Conservation (phyloP, 441 rosid genomes). For the Jatropha podagrica region DNA sequence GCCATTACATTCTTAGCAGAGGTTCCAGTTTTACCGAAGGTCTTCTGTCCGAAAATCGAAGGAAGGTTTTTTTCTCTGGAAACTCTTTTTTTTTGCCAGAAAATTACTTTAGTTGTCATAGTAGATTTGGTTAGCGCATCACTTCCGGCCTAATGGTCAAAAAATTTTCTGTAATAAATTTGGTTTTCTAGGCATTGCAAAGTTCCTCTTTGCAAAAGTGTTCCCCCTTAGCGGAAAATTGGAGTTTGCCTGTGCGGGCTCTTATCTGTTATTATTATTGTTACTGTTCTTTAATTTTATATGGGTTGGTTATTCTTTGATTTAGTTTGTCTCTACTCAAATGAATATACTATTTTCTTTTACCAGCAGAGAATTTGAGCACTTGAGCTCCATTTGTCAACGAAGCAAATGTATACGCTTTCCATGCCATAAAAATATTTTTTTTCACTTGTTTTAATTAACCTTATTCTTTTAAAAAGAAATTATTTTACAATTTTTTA, state of each 20-base stretch:
- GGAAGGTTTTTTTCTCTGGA: constrained; percentile 20
- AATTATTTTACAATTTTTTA: too few relatives aligned
- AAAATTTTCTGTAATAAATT: constrained; percentile 39
- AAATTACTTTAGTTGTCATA: constrained; percentile 18
- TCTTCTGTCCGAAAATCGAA: constrained; percentile 47
- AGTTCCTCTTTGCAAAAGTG: constrained; percentile 3
- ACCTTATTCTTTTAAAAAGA: too few relatives aligned
- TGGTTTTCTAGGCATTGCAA: constrained; percentile 24
- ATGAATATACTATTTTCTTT: too few relatives aligned
- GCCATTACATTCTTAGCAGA: constrained; percentile 45
- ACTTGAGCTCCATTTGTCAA: too few relatives aligned
- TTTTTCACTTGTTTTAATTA: too few relatives aligned
- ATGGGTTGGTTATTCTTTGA: background rate
- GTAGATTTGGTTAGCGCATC: constrained; percentile 20
- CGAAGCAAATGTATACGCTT: too few relatives aligned
- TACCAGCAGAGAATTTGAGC: too few relatives aligned
- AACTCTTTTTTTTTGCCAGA: constrained; percentile 17
- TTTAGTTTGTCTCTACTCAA: background rate
- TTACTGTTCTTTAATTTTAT: background rate
- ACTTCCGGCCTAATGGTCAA: constrained; percentile 22
- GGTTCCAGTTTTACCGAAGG: constrained; percentile 69
- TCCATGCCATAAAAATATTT: too few relatives aligned
- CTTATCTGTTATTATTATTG: background rate
- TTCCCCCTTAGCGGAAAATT: background rate
- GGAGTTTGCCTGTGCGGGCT: background rate